phyloP scores from a whole-genome alignment of 305 asterid species.

The Rubia tinctorum region DNA sequence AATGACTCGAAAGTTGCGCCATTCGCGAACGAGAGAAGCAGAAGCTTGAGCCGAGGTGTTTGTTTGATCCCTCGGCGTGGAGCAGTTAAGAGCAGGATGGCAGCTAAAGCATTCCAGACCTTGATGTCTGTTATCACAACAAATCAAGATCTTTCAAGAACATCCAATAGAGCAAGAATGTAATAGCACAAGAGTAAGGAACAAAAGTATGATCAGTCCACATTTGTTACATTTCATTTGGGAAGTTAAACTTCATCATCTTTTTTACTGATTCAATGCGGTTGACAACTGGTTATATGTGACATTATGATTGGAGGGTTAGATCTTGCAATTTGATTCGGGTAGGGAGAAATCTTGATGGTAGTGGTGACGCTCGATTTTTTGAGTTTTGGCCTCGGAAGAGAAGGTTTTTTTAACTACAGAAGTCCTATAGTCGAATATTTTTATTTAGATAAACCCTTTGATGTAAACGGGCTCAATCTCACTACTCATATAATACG shows the following conservation, averaged over 20 bases:
- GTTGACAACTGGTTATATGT: no score
- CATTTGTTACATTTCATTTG: background rate
- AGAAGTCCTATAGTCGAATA: no score
- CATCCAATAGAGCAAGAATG: slow-evolving; percentile 11
- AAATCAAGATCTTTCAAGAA: slow-evolving; percentile 14
- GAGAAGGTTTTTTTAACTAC: no score
- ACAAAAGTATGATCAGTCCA: background rate
- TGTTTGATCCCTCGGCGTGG: slow-evolving; percentile 39
- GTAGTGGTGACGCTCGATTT: no score
- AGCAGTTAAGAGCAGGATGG: slow-evolving; percentile 50
- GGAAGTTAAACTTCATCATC: background rate
- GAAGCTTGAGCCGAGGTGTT: slow-evolving; percentile 17
- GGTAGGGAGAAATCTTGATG: no score
- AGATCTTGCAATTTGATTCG: no score
- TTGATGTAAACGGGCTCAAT: no score
- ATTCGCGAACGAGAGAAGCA: slow-evolving; percentile 18
- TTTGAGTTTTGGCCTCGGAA: no score
- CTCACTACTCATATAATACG: no score
- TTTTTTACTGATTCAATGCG: background rate
- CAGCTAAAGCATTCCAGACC: slow-evolving; percentile 40
- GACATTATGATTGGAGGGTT: no score
- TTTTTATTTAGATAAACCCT: no score
- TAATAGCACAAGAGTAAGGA: background rate
- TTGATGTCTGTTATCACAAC: slow-evolving; percentile 27
- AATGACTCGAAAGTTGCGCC: slow-evolving; percentile 18